Evolutionary conservation across 2,329 filamentous ascomycete species (phyloP).

Genomic region (Dactylellina parvicollis): DNA sequence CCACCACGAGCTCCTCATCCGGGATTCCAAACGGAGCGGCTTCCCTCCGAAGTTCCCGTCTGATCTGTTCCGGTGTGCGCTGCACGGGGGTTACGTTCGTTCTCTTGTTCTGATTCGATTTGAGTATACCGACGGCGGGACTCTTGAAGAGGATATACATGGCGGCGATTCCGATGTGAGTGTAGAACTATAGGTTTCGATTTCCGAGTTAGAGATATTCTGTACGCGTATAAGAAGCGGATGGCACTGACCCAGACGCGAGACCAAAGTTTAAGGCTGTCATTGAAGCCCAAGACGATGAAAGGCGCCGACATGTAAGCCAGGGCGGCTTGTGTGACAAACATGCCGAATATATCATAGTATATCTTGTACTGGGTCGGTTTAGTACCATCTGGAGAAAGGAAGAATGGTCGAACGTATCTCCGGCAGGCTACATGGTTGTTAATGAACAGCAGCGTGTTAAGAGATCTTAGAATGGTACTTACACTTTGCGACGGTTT

Average conservation of each 20-base stretch:
- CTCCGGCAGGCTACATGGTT: constrained; percentile 79
- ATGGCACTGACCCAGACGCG: constrained; percentile 66
- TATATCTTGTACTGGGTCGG: constrained; percentile 79
- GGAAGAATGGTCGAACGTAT: constrained; percentile 89
- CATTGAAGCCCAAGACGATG: constrained; percentile 77
- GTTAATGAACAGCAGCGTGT: background rate
- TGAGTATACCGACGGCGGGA: constrained; percentile 71
- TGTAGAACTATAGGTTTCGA: constrained; percentile 82
- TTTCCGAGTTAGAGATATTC: background rate
- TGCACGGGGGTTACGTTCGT: constrained; percentile 2
- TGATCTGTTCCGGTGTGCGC: constrained; percentile 22
- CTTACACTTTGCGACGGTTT: constrained; percentile 93
- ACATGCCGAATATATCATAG: constrained; percentile 81
- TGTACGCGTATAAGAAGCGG: background rate
- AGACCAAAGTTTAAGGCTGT: constrained; percentile 79
- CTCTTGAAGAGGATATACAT: constrained; percentile 81
- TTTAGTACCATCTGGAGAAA: constrained; percentile 74
- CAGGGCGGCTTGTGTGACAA: constrained; percentile 83
- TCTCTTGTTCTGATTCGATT: constrained; percentile 33
- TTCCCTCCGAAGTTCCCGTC: constrained; percentile 34
- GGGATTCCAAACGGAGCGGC: constrained; percentile 59
- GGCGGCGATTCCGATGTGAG: constrained; percentile 72
- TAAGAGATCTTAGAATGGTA: constrained; percentile 53
- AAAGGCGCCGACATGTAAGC: constrained; percentile 86
- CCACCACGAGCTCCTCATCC: constrained; percentile 53